phyloP scores from a whole-genome alignment of 306 rosid genomes.

The Gillenia trifoliata region DNA sequence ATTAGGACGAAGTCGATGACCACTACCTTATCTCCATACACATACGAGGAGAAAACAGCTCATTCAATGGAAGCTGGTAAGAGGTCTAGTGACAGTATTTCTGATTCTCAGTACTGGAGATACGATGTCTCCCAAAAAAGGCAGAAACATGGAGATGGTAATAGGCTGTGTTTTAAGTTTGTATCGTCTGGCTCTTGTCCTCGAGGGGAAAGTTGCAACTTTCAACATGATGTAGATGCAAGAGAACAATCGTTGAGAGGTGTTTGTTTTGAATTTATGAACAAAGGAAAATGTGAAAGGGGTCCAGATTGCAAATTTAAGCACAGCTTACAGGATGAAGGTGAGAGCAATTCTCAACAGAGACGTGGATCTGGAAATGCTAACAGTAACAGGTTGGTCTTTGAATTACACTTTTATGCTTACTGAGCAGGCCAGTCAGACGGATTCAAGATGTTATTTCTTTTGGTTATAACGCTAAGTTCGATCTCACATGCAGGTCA shows the following conservation, averaged over 20 bases:
- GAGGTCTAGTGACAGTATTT: constrained; percentile 47
- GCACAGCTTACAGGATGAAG: constrained; percentile 75
- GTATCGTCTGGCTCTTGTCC: constrained; percentile 85
- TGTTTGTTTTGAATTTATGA: constrained; percentile 87
- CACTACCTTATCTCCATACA: constrained; percentile 78
- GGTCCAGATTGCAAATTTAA: constrained; percentile 82
- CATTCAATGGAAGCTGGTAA: constrained; percentile 46
- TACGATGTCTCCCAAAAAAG: constrained; percentile 85
- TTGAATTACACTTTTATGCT: constrained; percentile 7
- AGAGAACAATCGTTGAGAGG: constrained; percentile 76
- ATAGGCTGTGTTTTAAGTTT: constrained; percentile 79
- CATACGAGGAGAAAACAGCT: constrained; percentile 25
- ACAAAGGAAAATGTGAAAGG: constrained; percentile 88
- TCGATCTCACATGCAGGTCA: constrained; percentile 49
- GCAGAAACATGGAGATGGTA: constrained; percentile 57
- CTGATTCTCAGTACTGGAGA: constrained; percentile 94
- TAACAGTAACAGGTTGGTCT: constrained; percentile 47
- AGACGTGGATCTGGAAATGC: constrained; percentile 49
- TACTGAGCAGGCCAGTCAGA: constrained; percentile 2
- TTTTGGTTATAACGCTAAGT: not conserved
- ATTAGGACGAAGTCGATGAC: constrained; percentile 59
- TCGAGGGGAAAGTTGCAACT: constrained; percentile 75
- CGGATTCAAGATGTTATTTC: not conserved
- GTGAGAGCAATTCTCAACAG: constrained; percentile 42
- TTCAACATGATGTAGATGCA: constrained; percentile 76